Conservation (phyloP, 345 rosid species). For the Turnera subulata region DNA sequence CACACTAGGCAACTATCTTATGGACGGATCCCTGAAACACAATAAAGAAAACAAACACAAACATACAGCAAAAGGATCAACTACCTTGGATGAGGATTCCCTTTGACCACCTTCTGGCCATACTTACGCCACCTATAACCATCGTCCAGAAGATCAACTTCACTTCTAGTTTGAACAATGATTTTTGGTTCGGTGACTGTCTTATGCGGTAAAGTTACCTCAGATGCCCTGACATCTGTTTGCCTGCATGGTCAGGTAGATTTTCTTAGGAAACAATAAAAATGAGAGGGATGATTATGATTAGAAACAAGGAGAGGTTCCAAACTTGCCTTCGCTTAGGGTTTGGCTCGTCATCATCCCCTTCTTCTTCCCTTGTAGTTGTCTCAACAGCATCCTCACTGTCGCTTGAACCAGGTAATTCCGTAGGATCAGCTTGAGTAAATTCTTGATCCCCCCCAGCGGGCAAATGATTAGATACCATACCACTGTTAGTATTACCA, state of each 20-base stretch:
- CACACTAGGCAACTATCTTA: not conserved
- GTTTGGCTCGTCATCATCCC: constrained; percentile 51
- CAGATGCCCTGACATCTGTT: constrained; percentile 31
- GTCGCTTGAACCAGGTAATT: constrained; percentile 38
- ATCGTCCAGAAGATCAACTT: constrained; percentile 95
- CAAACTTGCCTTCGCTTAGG: constrained; percentile 62
- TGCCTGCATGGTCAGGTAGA: constrained; percentile 42
- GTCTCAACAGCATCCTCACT: constrained; percentile 47
- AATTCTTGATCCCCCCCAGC: constrained; percentile 39
- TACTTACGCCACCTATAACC: constrained; percentile 99
- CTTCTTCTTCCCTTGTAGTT: constrained; percentile 37
- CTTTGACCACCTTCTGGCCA: constrained; percentile 99
- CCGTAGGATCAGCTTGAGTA: constrained; percentile 27
- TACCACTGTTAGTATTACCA: constrained; percentile 27
- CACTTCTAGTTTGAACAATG: constrained; percentile 92
- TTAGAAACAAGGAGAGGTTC: constrained; percentile 3
- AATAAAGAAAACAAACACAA: constrained; percentile 11
- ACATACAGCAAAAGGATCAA: constrained; percentile 10
- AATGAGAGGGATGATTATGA: constrained; percentile 1
- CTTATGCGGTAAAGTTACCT: constrained; percentile 54
- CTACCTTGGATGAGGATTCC: constrained; percentile 93
- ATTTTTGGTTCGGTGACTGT: constrained; percentile 83
- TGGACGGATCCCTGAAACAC: not conserved
- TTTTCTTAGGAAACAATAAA: constrained; percentile 2
- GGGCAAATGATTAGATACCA: constrained; percentile 20